Evolutionary conservation across 257 asterid genomes (phyloP), one percentile per base, ranked within the genome.

Genomic region (Cinchona pubescens): DNA sequence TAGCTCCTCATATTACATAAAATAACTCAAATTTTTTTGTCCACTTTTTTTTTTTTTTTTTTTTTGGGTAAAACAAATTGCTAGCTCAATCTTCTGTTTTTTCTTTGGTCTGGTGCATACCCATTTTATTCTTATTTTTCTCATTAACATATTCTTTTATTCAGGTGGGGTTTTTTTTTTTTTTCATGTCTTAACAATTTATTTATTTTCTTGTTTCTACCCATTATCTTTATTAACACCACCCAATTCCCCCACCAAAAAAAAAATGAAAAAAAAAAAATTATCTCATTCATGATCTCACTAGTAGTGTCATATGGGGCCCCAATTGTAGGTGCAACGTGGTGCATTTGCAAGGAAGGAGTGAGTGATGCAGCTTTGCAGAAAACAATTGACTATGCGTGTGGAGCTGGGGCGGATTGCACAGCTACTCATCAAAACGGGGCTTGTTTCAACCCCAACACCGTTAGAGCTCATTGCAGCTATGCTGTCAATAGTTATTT

Each of bases 401-500:
- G 98, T 71, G 98, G 98, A 74, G 81, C 88, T 11, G 97, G 98
- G 42, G 98, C 93, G 40, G 97, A 93, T 48, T 93, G 98, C 82
- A 77, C 73, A 85, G 93, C 95, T 29, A 87, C 79, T 78, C 90
- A 84, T 30, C 78, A 82, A 69, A 81, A 42, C 13, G 95, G 85
- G 16, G 82, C 90, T 40, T 93, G 98, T 69, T 93, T 67, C 80
- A 87, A 84, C 86, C 98, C 98, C 35, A 88, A 93, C 67, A 85
- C 85, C 2, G 91, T 91, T 0, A 84, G 82, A 79, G 90, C 90
- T 61, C 98, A 93, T 78, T 93, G 98, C 85, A 93, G 70, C 76
- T 93, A 86, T 80, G 98, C 97, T 10, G 97, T 88, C 67, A 93
- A 93, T 77, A 93, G 98, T 76, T 93, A 81, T 64, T 93, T 87